Base-by-base conservation (phyloP, 805 yeast genomes). In the Metschnikowia drakensbergensis region DNA sequence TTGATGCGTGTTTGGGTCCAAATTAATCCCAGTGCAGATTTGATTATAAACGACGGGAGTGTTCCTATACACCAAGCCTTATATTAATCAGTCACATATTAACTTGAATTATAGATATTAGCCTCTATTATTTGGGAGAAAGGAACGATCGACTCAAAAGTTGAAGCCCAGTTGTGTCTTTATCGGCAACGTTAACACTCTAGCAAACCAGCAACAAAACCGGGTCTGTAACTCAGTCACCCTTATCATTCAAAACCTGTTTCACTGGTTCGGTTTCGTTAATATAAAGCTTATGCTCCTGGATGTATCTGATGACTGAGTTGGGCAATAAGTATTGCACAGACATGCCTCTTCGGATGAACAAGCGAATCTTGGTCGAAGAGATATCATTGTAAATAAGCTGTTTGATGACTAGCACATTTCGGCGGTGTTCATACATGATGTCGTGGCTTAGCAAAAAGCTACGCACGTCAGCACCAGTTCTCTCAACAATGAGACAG, bases 371-470 rank as follows among this genome's bases (percentile, higher is more conserved):
- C 66, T 94, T 94, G 0, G 99, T 94, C 1, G 97, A 90, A 23
- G 90, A 82, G 59, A 94, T 94, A 70, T 94, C 99, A 67, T 94
- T 94, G 71, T 94, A 94, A 56, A 94, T 94, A 62, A 94, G 79
- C 71, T 94, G 99, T 64, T 91, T 94, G 65, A 94, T 92, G 37
- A 92, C 97, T 60, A 94, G 74, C 45, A 94, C 92, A 65, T 94
- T 94, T 59, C 92, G 79, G 47, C 97, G 77, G 64, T 94, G 97
- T 69, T 92, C 96, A 66, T 91, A 94, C 97, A 94, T 90, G 60
- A 94, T 86, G 65, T 94, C 99, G 69, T 94, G 99, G 45, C 94
- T 83, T 53, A 94, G 74, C 61, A 94, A 70, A 75, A 94, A 94
- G 34, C 90, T 83, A 60, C 99, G 80, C 45, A 94, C 99, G 68